Conservation (phyloP, 192 early-diverging fungal species). For the Mortierella antarctica region DNA sequence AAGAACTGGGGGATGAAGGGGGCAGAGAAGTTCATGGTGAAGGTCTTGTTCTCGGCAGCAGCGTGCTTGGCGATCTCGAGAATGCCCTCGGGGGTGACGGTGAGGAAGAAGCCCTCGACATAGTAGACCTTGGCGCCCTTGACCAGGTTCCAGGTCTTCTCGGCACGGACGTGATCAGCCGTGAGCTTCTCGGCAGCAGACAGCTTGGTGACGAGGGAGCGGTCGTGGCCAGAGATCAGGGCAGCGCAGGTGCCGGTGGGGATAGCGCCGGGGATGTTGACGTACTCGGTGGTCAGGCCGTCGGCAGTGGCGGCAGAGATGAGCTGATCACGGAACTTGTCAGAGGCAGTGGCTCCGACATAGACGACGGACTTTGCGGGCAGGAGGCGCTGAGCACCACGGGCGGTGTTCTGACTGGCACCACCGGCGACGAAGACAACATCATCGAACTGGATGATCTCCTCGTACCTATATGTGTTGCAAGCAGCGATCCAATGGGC, state of each 20-base stretch:
- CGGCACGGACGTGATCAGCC: conserved; percentile 58
- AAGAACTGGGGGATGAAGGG: conserved; percentile 97
- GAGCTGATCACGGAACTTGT: conserved; percentile 82
- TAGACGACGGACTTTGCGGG: conserved; percentile 90
- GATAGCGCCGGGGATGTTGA: conserved; percentile 70
- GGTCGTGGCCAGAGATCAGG: conserved; percentile 89
- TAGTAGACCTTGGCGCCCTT: conserved; percentile 92
- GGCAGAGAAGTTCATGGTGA: conserved; percentile 95
- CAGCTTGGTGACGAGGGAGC: conserved; percentile 94
- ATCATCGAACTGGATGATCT: conserved; percentile 76
- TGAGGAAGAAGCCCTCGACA: conserved; percentile 95
- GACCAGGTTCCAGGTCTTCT: conserved; percentile 89
- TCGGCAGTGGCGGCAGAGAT: conserved; percentile 82
- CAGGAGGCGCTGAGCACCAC: conserved; percentile 89
- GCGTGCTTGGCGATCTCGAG: conserved; percentile 91
- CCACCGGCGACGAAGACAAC: conserved; percentile 95
- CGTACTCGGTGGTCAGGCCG: conserved; percentile 92
- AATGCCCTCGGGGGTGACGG: conserved; percentile 88
- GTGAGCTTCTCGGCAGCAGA: conserved; percentile 87
- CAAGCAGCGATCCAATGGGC: neutral
- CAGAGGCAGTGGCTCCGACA: conserved; percentile 92
- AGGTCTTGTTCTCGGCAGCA: conserved; percentile 82
- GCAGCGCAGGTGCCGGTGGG: conserved; percentile 98
- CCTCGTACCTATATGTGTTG: conserved; percentile 68
- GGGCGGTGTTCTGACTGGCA: conserved; percentile 95